These are phyloP conservation scores for Periconia macrospinosa DNA, from an alignment of 2,329 filamentous ascomycete genomes.

Conservation along the genomic window DNA sequence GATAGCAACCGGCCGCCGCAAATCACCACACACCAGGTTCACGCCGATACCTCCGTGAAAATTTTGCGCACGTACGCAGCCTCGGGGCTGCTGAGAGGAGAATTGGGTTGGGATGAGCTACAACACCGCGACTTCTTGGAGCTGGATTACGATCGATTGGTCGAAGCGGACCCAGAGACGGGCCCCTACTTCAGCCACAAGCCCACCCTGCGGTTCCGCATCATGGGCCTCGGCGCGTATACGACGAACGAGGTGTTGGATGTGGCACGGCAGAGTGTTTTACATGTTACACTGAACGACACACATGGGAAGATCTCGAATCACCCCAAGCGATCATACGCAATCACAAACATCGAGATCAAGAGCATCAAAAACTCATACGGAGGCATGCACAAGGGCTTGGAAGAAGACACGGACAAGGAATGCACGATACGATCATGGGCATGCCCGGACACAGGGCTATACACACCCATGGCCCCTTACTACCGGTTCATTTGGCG, in stretches of 20 bases:
- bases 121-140: constrained; percentile 8
- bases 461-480: constrained; percentile 12
- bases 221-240: constrained; percentile 18
- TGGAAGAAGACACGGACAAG: constrained; percentile 7
- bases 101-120: constrained; percentile 9
- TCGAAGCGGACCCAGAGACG: constrained; percentile 14
- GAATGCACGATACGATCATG: constrained; percentile 15
- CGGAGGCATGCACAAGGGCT: constrained; percentile 2
- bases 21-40: constrained; percentile 21
- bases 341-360: constrained; percentile 12
- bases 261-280: constrained; percentile 7
- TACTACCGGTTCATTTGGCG: constrained; percentile 24
- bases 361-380: constrained; percentile 5
- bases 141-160: constrained; percentile 22
- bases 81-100: constrained; percentile 3
- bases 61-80: constrained; percentile 4
- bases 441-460: constrained; percentile 16
- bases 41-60: constrained; percentile 5
- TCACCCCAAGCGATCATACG: constrained; percentile 9
- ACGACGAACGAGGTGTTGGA: constrained; percentile 11
- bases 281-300: constrained; percentile 15
- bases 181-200: constrained; percentile 9
- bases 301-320: constrained; percentile 13
- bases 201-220: constrained; percentile 15
- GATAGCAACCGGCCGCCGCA: constrained; percentile 15